These are phyloP conservation scores for Beverwykella pulmonaria DNA, from an alignment of 495 filamentous ascomycete species.

Conservation along the genomic window DNA sequence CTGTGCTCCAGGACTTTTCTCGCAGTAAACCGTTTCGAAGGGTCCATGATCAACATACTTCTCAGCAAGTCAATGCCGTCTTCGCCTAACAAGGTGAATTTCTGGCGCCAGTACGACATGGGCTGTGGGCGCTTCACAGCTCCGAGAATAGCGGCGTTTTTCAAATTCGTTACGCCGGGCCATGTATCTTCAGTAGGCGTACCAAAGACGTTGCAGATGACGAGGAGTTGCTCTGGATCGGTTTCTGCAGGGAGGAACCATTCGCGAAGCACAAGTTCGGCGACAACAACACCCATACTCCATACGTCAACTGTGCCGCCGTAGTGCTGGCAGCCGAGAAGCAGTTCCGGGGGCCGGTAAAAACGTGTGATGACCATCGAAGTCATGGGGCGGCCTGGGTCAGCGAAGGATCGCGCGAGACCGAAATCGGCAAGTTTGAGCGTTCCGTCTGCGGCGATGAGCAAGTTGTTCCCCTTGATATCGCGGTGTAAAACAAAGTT, in stretches of 20 bases:
- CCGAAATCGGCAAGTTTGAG: constrained; percentile 98
- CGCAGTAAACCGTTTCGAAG: constrained; percentile 76
- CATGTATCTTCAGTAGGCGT: constrained; percentile 93
- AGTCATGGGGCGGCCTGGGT: constrained; percentile 88
- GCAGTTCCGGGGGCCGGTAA: constrained; percentile 83
- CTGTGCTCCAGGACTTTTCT: constrained; percentile 73
- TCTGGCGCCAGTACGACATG: constrained; percentile 51
- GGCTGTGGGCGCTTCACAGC: constrained; percentile 59
- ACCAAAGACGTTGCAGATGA: constrained; percentile 83
- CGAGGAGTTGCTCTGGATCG: constrained; percentile 75
- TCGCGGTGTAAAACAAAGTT: constrained; percentile 94
- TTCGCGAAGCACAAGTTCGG: constrained; percentile 80
- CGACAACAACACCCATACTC: constrained; percentile 92
- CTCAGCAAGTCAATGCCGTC: constrained; percentile 86
- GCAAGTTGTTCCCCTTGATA: constrained; percentile 98
- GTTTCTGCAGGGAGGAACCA: constrained; percentile 80
- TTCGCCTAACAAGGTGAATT: constrained; percentile 76
- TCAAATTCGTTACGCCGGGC: constrained; percentile 81
- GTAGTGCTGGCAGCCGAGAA: constrained; percentile 88
- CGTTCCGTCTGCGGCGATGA: constrained; percentile 89
- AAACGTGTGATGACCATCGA: constrained; percentile 93
- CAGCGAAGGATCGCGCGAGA: constrained; percentile 82
- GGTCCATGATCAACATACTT: constrained; percentile 83
- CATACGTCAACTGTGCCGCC: constrained; percentile 90
- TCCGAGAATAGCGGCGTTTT: constrained; percentile 21